phyloP scores from a whole-genome alignment of 306 rosid genomes.

The Cicer cuneatum region DNA sequence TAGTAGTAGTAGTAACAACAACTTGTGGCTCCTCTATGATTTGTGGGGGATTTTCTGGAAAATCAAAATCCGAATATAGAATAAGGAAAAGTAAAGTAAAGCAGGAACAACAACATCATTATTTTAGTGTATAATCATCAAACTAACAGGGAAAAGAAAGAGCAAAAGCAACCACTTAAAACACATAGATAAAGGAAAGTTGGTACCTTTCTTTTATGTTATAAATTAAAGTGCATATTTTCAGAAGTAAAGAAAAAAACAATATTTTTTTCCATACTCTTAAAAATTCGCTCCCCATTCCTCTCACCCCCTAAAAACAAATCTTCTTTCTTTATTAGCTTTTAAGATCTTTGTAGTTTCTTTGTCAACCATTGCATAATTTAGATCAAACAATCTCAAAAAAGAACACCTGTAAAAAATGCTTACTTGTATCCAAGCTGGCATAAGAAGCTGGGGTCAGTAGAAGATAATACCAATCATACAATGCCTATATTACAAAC shows the following conservation, averaged over 20 bases:
- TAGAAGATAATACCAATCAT: too few species aligned
- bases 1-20: slow-evolving; percentile 7
- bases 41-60: slow-evolving; percentile 54
- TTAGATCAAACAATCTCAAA: slow-evolving; percentile 45
- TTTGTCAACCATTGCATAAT: slow-evolving; percentile 48
- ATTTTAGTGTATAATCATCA: slow-evolving; percentile 15
- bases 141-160: slow-evolving; percentile 22
- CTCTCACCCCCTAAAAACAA: slow-evolving; percentile 39
- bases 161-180: slow-evolving; percentile 47
- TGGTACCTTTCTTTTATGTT: slow-evolving; percentile 43
- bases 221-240: slow-evolving; percentile 49
- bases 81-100: not conserved
- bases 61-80: slow-evolving; percentile 43
- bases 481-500: too few species aligned
- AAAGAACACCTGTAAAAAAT: slow-evolving; percentile 48
- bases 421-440: too few species aligned
- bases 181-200: slow-evolving; percentile 45
- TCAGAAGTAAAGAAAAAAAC: slow-evolving; percentile 49
- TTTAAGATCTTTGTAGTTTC: slow-evolving; percentile 53
- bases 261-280: slow-evolving; percentile 51
- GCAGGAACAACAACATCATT: not conserved
- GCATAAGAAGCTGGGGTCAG: too few species aligned
- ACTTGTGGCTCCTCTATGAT: slow-evolving; percentile 59
- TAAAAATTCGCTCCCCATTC: not conserved
- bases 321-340: slow-evolving; percentile 52